These are phyloP conservation scores for Kluyveromyces lactis DNA, from an alignment of 805 yeast species.

Conservation along the genomic window DNA sequence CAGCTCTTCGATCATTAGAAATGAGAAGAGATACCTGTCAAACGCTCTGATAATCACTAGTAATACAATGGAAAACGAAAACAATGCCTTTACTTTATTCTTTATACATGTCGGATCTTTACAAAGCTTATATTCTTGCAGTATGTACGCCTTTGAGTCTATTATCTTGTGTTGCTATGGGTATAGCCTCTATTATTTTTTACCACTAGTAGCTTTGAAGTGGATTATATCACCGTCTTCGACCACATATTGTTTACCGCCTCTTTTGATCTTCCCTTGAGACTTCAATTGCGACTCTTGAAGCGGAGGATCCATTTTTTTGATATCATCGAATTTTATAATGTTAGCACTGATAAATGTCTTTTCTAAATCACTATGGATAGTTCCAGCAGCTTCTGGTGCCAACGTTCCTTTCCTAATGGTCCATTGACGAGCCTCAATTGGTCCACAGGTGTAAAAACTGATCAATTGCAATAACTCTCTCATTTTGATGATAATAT, in stretches of 20 bases:
- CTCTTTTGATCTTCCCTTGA: conserved; percentile 23
- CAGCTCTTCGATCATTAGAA: conserved; percentile 33
- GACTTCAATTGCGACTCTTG: conserved; percentile 21
- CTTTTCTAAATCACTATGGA: conserved; percentile 76
- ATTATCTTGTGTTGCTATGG: too few species aligned
- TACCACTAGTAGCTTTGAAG: conserved; percentile 66
- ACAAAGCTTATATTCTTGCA: not conserved
- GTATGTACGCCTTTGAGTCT: not conserved
- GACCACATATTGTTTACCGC: conserved; percentile 69
- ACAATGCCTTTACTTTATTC: not conserved
- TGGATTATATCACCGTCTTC: conserved; percentile 79
- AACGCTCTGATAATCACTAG: conserved; percentile 29
- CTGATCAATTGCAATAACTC: conserved; percentile 62
- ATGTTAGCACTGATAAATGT: conserved; percentile 77
- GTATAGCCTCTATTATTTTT: conserved; percentile 33
- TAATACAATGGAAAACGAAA: too few species aligned
- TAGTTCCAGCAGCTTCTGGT: conserved; percentile 85
- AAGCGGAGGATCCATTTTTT: conserved; percentile 17
- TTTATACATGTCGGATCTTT: not conserved
- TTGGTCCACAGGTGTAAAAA: conserved; percentile 79
- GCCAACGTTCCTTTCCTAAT: conserved; percentile 67
- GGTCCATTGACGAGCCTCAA: conserved; percentile 87
- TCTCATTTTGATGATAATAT: conserved; percentile 59
- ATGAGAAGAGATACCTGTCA: conserved; percentile 29
- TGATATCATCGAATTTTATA: conserved; percentile 55